phyloP scores from a whole-genome alignment of 192 early-diverging fungal genomes.

The Entomortierella chlamydospora region DNA sequence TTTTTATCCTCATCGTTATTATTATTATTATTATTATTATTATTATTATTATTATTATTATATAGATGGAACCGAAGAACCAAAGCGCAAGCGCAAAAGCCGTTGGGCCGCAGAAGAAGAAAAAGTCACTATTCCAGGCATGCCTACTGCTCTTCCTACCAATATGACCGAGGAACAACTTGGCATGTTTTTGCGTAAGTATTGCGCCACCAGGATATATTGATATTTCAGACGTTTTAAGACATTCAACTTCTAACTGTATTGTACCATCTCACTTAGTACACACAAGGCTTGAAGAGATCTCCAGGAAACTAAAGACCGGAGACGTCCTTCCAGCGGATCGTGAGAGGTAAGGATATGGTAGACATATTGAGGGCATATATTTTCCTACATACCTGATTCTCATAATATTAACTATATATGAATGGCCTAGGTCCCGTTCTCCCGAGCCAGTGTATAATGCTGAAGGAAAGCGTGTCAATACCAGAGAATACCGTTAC shows the following conservation, averaged over 20 bases:
- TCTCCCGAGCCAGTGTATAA: slow-evolving; percentile 95
- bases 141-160: slow-evolving; percentile 82
- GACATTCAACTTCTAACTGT: no score
- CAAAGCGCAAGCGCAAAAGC: slow-evolving; percentile 77
- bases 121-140: slow-evolving; percentile 79
- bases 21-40: no score
- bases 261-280: slow-evolving; percentile 55
- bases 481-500: slow-evolving; percentile 94
- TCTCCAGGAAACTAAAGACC: slow-evolving; percentile 80
- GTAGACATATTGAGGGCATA: background rate
- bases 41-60: no score
- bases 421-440: slow-evolving; percentile 75
- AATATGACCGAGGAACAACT: slow-evolving; percentile 83
- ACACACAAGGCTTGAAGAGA: slow-evolving; percentile 92
- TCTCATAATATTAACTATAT: background rate
- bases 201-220: background rate
- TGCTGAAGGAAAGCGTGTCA: slow-evolving; percentile 93
- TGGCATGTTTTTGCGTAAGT: slow-evolving; percentile 79
- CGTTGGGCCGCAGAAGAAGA: slow-evolving; percentile 90
- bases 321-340: slow-evolving; percentile 90
- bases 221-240: background rate
- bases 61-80: slow-evolving; percentile 57
- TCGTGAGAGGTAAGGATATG: slow-evolving; percentile 68
- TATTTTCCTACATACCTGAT: background rate
- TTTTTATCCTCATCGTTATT: background rate